Evolutionary conservation across 768 basidiomycete genomes (phyloP).

Genomic region (Suillus cothurnatus): DNA sequence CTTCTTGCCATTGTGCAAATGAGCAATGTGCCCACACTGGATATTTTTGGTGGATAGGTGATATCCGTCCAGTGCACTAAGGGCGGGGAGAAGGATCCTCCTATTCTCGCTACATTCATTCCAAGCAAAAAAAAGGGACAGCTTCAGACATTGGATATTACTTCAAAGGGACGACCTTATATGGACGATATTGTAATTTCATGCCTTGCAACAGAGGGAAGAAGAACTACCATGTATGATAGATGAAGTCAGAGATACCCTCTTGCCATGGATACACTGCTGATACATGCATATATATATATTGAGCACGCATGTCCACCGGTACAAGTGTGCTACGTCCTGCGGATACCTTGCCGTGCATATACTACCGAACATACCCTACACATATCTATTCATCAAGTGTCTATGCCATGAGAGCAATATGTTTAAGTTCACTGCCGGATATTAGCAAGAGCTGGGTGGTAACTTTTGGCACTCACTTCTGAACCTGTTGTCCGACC

Average conservation of each 20-base stretch:
- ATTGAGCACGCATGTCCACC: background rate
- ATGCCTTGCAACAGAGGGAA: background rate
- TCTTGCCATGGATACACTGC: background rate
- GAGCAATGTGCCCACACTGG: background rate
- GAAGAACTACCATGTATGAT: background rate
- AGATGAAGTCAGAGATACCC: background rate
- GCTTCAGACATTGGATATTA: conserved; percentile 2
- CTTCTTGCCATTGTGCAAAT: background rate
- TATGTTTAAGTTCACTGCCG: conserved; percentile 75
- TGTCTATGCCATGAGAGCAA: conserved; percentile 72
- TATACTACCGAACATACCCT: background rate
- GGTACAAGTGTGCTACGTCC: background rate
- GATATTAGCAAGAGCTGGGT: conserved; percentile 15
- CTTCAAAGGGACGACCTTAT: background rate
- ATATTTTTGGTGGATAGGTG: background rate
- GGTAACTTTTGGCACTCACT: conserved; percentile 44
- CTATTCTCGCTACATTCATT: background rate
- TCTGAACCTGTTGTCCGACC: conserved; percentile 87
- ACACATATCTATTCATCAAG: background rate
- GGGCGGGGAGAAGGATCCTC: background rate
- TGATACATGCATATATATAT: background rate
- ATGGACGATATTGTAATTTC: conserved; percentile 2
- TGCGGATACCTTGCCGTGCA: background rate
- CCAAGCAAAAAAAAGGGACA: background rate
- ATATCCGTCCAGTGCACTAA: background rate